A percentile compares a stretch with the other conserved stretches of the same genome.
These are phyloP conservation scores for Tetracentron sinense DNA, from an alignment of 164 flowering plant species.

Conservation along the genomic window DNA sequence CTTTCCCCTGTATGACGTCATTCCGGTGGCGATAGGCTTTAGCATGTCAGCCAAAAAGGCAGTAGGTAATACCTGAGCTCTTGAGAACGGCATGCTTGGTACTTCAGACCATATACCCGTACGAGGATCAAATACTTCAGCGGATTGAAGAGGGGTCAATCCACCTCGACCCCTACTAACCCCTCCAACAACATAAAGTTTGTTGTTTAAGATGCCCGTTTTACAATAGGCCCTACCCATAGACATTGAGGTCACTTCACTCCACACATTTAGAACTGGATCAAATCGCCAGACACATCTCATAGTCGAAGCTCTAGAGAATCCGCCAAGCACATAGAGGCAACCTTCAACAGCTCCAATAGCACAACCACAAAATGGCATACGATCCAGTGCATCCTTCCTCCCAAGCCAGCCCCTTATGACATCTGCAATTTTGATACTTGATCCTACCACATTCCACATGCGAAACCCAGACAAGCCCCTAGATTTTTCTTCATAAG, in stretches of 20 bases:
- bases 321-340: constrained; percentile 62
- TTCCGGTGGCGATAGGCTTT: constrained; percentile 94
- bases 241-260: constrained; percentile 53
- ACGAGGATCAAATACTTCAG: constrained; percentile 79
- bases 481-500: constrained; percentile 37
- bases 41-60: constrained; percentile 72
- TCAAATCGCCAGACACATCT: constrained; percentile 50
- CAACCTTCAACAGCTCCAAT: constrained; percentile 50
- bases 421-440: constrained; percentile 43
- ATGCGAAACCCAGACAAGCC: constrained; percentile 25
- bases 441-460: constrained; percentile 40
- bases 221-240: constrained; percentile 58
- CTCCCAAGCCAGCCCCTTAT: constrained; percentile 71
- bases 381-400: constrained; percentile 33
- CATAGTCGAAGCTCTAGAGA: constrained; percentile 53
- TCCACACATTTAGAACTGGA: constrained; percentile 55
- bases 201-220: constrained; percentile 50
- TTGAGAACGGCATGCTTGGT: constrained; percentile 88
- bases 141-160: constrained; percentile 76
- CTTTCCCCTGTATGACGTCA: constrained; percentile 75
- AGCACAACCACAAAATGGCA: constrained; percentile 55
- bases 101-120: constrained; percentile 59
- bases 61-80: constrained; percentile 68
- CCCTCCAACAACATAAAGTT: constrained; percentile 81
- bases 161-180: constrained; percentile 70